Base-by-base conservation (phyloP, 257 asterid genomes). In the Vinca minor region DNA sequence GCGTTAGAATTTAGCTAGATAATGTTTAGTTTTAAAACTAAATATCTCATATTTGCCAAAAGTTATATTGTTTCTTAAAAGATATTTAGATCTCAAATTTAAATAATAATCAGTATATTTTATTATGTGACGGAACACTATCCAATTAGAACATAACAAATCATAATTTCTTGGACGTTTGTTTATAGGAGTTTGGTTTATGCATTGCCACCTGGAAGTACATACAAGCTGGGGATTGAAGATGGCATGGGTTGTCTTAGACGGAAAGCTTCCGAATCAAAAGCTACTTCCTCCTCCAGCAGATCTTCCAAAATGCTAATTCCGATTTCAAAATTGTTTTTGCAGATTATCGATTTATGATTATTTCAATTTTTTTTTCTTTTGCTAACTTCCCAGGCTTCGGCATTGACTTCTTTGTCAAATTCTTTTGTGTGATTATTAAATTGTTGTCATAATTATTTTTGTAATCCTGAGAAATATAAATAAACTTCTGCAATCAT, bases 161-260 rank as follows among this genome's bases (percentile, higher is more conserved):
- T n/a, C n/a, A n/a, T n/a, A n/a, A n/a, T n/a, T n/a, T n/a, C n/a
- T n/a, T n/a, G n/a, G n/a, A n/a, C n/a, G n/a, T n/a, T n/a, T n/a
- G n/a, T n/a, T 9, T 3, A 17, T 26, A 82, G 88, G 88, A 12
- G 88, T 82, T 6, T 79, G 88, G 88, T 79, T 80, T 70, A 78
- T 83, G 86, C 89, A 83, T 68, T 83, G 86, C 53, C 86, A 80
- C 63, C 58, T 83, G 41, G 89, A 81, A 70, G 74, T 74, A 8
- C 89, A 83, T 69, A 76, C 86, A 23, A 80, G 84, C 73, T 83
- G 86, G 84, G 86, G 86, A 1, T 47, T 85, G 72, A 80, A 80
- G 64, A 82, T 85, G 92, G 92, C 86, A 6, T 85, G 88, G 88
- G 74, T 85, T 21, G 92, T 85, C 39, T 64, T 76, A n/a, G 83